Evolutionary conservation across 1,284 basidiomycete species (phyloP).

Genomic region (Sanguinoderma infundibulare): DNA sequence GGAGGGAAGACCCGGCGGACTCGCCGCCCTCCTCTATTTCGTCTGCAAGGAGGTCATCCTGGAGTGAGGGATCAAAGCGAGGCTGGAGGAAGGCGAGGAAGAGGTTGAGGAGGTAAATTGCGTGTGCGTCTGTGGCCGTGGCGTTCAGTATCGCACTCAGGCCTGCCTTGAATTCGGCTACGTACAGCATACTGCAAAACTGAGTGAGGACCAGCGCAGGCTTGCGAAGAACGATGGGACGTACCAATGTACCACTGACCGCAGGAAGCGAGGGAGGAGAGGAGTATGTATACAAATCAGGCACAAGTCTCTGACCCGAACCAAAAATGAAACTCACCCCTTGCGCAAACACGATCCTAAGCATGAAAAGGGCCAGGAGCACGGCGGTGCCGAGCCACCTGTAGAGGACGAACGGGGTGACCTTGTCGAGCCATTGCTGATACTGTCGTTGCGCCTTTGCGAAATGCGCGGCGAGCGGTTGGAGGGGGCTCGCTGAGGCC

Average conservation of each 20-base stretch:
- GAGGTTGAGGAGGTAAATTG: constrained; percentile 92
- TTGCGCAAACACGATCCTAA: constrained; percentile 89
- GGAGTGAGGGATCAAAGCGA: constrained; percentile 94
- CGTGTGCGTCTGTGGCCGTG: constrained; percentile 69
- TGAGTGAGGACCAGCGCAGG: not conserved
- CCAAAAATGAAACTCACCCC: constrained; percentile 66
- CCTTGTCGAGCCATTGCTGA: constrained; percentile 87
- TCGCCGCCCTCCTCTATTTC: constrained; percentile 94
- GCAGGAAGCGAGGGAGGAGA: not conserved
- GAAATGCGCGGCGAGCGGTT: constrained; percentile 55
- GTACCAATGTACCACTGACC: constrained; percentile 90
- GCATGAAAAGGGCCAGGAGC: constrained; percentile 79
- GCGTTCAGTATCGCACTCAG: not conserved
- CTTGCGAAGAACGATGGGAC: constrained; percentile 20
- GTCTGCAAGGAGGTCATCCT: constrained; percentile 91
- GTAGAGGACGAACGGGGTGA: constrained; percentile 88
- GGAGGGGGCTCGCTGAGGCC: constrained; percentile 49
- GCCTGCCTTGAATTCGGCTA: constrained; percentile 21
- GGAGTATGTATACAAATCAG: not conserved
- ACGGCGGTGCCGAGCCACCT: constrained; percentile 88
- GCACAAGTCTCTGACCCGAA: not conserved
- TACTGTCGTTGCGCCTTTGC: constrained; percentile 67
- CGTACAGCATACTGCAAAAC: constrained; percentile 67
- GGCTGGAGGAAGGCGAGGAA: constrained; percentile 90
- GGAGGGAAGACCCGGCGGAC: constrained; percentile 41